Base-by-base conservation (phyloP, 306 rosid species). In the Vigna hirtella region DNA sequence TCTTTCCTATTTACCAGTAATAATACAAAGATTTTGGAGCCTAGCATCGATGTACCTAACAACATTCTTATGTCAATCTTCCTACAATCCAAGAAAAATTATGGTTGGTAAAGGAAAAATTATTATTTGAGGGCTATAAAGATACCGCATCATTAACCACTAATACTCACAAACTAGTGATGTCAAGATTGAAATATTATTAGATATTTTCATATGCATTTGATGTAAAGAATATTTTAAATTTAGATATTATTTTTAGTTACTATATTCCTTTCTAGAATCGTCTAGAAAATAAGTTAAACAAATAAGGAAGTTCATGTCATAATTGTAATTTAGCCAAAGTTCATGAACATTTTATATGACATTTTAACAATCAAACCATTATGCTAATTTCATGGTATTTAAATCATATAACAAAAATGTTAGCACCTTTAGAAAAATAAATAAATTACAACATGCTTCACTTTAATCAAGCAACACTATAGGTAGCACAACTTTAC, bases 21-120 rank as follows among this genome's bases (percentile, higher is more conserved):
- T 96, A 68, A 96, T 96, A 79, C 98, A 93, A 36, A 96, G 91
- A 85, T 86, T 93, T 83, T 97, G 97, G 72, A 91, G 91, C 71
- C 68, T 88, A 28, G 99, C 93, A 72, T 96, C 99, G 9, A 96
- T 90, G 87, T 93, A 96, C 84, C 93, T 98, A 78, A 96, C 99
- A 66, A 96, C 99, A 86, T 96, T 96, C 89, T 96, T 96, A 87
- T 96, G 99, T 70, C 96, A 77, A 96, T 85, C 82, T 91, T 96
- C 94, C 99, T 96, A 91, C 83, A 81, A 86, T 69, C 59, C 49
- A 83, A 68, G 73, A 80, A 56, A 76, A 59, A 47, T 74, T 45
- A 76, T 51, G 48, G 53, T 76, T 70, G 51, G 59, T 48, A 77
- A 77, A 73, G 67, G 76, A 77, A 70, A 65, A 83, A 79, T 16